Evolutionary conservation across 495 filamentous ascomycete genomes (phyloP).

Genomic region (Penicillium samsonianum): DNA sequence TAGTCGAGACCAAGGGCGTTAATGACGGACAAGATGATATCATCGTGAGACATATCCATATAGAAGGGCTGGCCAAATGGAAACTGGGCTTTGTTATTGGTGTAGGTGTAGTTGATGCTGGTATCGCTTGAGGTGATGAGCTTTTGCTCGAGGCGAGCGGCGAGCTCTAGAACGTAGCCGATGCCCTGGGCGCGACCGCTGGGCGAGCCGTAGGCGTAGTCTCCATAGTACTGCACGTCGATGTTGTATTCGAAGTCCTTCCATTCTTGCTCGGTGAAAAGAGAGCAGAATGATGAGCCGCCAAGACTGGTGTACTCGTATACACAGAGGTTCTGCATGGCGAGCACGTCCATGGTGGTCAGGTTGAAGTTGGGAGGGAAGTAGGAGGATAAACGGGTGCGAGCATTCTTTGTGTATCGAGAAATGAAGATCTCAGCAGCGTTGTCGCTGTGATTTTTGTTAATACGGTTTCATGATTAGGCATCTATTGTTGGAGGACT

Average conservation of each 20-base stretch:
- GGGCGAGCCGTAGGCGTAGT: conserved; percentile 59
- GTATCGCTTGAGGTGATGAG: conserved; percentile 50
- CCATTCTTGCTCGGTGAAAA: conserved; percentile 61
- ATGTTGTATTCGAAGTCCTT: conserved; percentile 55
- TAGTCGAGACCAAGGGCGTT: conserved; percentile 50
- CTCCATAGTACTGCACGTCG: conserved; percentile 62
- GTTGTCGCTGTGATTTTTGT: conserved; percentile 20
- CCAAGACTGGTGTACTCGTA: conserved; percentile 36
- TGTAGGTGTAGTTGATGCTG: conserved; percentile 59
- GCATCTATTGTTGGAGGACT: not conserved
- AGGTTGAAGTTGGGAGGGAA: conserved; percentile 48
- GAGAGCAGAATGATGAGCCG: conserved; percentile 48
- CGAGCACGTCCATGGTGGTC: conserved; percentile 52
- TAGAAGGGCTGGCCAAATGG: conserved; percentile 54
- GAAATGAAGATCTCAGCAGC: conserved; percentile 27
- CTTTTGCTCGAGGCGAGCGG: conserved; percentile 58
- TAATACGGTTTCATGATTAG: not conserved
- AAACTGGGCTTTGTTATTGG: conserved; percentile 47
- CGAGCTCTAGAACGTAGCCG: conserved; percentile 63
- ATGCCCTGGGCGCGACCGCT: conserved; percentile 63
- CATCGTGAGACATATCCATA: conserved; percentile 46
- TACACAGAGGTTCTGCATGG: conserved; percentile 48
- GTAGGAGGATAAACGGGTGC: conserved; percentile 27
- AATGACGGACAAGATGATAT: conserved; percentile 44
- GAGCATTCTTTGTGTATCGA: conserved; percentile 28